These are phyloP conservation scores for Ogataea trehaloabstinens DNA, from an alignment of 805 yeast genomes.

Conservation along the genomic window DNA sequence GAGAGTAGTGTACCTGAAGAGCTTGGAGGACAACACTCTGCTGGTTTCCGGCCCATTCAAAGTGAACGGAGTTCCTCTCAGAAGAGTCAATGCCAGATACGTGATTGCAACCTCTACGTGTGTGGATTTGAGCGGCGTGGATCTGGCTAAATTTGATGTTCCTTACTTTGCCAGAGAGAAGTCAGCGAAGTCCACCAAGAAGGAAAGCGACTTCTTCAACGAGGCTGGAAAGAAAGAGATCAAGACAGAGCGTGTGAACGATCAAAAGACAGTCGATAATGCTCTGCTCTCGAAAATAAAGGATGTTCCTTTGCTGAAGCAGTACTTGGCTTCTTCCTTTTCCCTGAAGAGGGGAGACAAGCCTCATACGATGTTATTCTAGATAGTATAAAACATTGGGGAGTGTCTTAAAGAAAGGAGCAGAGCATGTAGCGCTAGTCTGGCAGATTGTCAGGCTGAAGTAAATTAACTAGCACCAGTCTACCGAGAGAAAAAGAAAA, in stretches of 20 bases:
- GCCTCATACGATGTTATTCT: constrained; percentile 97
- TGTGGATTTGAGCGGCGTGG: constrained; percentile 75
- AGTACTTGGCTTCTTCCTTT: constrained; percentile 94
- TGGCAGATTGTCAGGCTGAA: no score
- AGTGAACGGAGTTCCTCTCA: constrained; percentile 98
- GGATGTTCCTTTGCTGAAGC: constrained; percentile 95
- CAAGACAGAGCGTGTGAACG: constrained; percentile 91
- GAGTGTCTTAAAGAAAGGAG: constrained; percentile 1
- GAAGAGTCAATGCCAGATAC: constrained; percentile 98
- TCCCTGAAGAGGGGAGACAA: constrained; percentile 97
- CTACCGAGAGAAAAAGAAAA: constrained; percentile 1
- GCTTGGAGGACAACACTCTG: constrained; percentile 96
- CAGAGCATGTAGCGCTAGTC: no score
- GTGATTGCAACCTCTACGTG: constrained; percentile 98
- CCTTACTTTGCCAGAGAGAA: constrained; percentile 97
- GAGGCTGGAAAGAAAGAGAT: constrained; percentile 81
- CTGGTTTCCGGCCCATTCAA: constrained; percentile 99
- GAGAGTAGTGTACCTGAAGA: constrained; percentile 97
- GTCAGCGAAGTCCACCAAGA: constrained; percentile 74
- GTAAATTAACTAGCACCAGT: no score
- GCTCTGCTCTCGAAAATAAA: constrained; percentile 90
- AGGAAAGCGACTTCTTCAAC: constrained; percentile 90
- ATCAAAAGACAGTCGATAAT: constrained; percentile 94
- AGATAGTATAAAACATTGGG: constrained; percentile 38
- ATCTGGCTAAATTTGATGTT: constrained; percentile 87